Base-by-base conservation (phyloP, 139 green algal genomes). In the Coelastrella sp. region DNA sequence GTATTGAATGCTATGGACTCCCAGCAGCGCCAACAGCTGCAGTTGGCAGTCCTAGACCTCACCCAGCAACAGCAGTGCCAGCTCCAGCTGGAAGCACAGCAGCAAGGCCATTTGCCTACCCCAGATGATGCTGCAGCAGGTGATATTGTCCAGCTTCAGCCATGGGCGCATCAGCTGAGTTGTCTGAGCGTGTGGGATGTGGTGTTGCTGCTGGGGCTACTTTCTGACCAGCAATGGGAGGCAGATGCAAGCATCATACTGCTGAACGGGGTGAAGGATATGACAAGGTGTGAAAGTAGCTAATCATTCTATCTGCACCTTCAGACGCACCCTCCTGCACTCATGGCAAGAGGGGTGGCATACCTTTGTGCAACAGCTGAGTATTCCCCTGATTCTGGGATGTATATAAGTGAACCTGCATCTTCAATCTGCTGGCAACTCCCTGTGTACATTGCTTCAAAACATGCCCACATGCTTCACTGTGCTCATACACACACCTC, bases 151-250 rank as follows among this genome's bases (percentile, higher is more conserved):
- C 82, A 87, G 14, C 15, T 87, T 24, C 60, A 66, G 58, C 27
- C 82, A 25, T 74, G 60, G 60, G 82, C 76, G 12, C 82, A 87
- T n/a, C 82, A 87, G 60, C n/a, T 80, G 73, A 70, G 63, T 17
- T 17, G 15, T 14, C 73, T 57, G 17, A 19, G n/a, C 17, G 20
- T 49, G 20, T 76, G 61, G 61, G 82, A 87, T 87, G 82, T 87
- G 61, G 25, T 87, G 25, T 35, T 87, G 82, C 82, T 87, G 82
- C 24, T 87, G 61, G 63, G 82, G 25, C 25, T 87, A 24, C 61
- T 25, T 25, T 27, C 6, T 58, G 60, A 81, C 17, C 84, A n/a
- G 49, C 84, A 81, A 14, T 88, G 66, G 68, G 68, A 80, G 68
- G 68, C 35, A 58, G 68, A 57, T 88, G 68, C 49, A 68, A 19